phyloP scores from a whole-genome alignment of 768 basidiomycete genomes.

The Pisolithus orientalis region DNA sequence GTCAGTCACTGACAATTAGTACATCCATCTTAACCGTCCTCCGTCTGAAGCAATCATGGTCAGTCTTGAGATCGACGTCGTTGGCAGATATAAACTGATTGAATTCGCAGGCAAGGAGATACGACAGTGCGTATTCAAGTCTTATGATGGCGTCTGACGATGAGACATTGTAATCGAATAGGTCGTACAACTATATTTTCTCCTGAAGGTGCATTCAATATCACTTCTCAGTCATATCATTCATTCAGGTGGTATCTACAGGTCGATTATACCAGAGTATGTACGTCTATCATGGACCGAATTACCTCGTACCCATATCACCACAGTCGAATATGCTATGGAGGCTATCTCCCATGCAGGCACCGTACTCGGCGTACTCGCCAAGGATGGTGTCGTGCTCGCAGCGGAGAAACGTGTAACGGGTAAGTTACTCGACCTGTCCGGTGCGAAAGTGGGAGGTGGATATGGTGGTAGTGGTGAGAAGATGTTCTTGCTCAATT shows the following conservation, averaged over 20 bases:
- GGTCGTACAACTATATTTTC: slow-evolving; percentile 98
- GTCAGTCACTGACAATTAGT: slow-evolving; percentile 11
- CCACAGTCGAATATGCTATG: slow-evolving; percentile 97
- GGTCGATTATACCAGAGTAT: slow-evolving; percentile 95
- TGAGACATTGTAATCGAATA: slow-evolving; percentile 30
- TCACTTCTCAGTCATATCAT: slow-evolving; percentile 4
- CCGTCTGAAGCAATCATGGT: slow-evolving; percentile 38
- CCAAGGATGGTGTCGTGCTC: slow-evolving; percentile 85
- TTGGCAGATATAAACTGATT: not conserved
- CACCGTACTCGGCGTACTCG: slow-evolving; percentile 87
- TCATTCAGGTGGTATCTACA: slow-evolving; percentile 26
- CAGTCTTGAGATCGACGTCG: slow-evolving; percentile 10
- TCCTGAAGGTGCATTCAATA: slow-evolving; percentile 69
- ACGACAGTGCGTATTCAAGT: slow-evolving; percentile 71
- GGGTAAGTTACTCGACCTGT: slow-evolving; percentile 92
- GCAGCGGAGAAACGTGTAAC: slow-evolving; percentile 98
- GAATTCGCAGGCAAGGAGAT: slow-evolving; percentile 69
- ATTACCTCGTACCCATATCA: too few relatives aligned
- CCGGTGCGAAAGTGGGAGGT: slow-evolving; percentile 68
- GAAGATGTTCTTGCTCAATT: slow-evolving; percentile 95
- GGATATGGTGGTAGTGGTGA: slow-evolving; percentile 95
- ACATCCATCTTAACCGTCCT: not conserved
- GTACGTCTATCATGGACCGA: slow-evolving; percentile 15
- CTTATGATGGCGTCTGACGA: not conserved
- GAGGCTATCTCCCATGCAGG: slow-evolving; percentile 97